Evolutionary conservation across 768 basidiomycete species (phyloP).

Genomic region (Naganishia friedmannii): DNA sequence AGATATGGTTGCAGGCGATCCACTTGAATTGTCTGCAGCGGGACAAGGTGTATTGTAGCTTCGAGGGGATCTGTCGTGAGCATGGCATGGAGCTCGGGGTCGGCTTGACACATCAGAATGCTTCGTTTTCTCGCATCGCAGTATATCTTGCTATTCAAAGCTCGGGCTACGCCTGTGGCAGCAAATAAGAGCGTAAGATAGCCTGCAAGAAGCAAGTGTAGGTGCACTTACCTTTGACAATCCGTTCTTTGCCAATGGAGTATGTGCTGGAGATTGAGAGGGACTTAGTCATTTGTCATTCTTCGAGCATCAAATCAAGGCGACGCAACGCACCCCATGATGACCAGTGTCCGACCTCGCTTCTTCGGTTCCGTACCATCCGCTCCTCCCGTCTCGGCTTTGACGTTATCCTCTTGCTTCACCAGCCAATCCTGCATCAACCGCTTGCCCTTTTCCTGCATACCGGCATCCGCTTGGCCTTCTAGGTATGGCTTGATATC

Average conservation of each 20-base stretch:
- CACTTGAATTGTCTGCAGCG: constrained; percentile 66
- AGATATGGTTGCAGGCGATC: constrained; percentile 77
- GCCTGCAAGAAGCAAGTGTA: not conserved
- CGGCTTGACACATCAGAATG: constrained; percentile 71
- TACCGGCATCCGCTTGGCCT: constrained; percentile 50
- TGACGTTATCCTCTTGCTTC: constrained; percentile 44
- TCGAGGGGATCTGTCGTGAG: constrained; percentile 72
- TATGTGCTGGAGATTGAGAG: constrained; percentile 66
- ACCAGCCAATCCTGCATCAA: constrained; percentile 53
- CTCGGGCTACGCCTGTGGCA: constrained; percentile 73
- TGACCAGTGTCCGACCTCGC: constrained; percentile 48
- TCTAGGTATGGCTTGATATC: constrained; percentile 43
- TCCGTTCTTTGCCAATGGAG: constrained; percentile 94
- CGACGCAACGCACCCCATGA: constrained; percentile 47
- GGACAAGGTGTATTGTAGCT: constrained; percentile 68
- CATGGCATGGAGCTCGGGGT: constrained; percentile 73
- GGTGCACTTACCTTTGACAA: constrained; percentile 73
- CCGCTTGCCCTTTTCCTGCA: constrained; percentile 41
- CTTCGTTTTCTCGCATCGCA: constrained; percentile 83
- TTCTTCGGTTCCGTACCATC: constrained; percentile 31
- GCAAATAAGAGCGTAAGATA: constrained; percentile 2
- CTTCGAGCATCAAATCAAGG: not conserved
- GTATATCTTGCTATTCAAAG: constrained; percentile 76
- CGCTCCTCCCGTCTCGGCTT: constrained; percentile 39
- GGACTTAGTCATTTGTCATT: constrained; percentile 32